A percentile compares a stretch with the other conserved stretches of the same genome.
These are phyloP conservation scores for Xylaria sp. DNA, from an alignment of 2,329 filamentous ascomycete genomes.

Conservation along the genomic window DNA sequence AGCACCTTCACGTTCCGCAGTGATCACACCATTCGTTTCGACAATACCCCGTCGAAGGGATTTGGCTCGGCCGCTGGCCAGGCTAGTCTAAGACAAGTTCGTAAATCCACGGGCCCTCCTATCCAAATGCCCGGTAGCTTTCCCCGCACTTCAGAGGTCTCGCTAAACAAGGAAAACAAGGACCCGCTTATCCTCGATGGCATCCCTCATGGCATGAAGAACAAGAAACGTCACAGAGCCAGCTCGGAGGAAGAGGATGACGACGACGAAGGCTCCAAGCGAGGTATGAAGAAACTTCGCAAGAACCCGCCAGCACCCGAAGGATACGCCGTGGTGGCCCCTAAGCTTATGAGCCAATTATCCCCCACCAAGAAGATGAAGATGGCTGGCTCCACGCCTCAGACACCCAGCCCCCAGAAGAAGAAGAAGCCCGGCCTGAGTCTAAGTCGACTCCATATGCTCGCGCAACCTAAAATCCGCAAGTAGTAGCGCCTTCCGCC, in stretches of 20 bases:
- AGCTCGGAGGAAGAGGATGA: constrained; percentile 67
- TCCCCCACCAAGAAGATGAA: constrained; percentile 54
- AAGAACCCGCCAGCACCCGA: constrained; percentile 62
- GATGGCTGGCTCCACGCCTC: constrained; percentile 32
- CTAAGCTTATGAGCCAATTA: constrained; percentile 54
- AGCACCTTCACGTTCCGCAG: constrained; percentile 74
- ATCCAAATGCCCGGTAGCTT: constrained; percentile 67
- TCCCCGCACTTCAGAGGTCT: constrained; percentile 51
- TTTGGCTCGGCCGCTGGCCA: constrained; percentile 71
- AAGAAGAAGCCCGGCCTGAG: constrained; percentile 66
- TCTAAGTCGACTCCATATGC: constrained; percentile 70
- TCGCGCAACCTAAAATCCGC: constrained; percentile 69
- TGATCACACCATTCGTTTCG: constrained; percentile 72
- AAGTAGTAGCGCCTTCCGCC: constrained; percentile 48
- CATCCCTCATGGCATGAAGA: constrained; percentile 70
- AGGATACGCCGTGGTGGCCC: constrained; percentile 64
- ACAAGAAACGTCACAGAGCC: constrained; percentile 73
- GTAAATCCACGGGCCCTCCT: constrained; percentile 60
- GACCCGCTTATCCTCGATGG: constrained; percentile 51
- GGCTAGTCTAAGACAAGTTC: constrained; percentile 69
- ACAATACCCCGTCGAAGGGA: constrained; percentile 58
- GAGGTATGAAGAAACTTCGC: constrained; percentile 67
- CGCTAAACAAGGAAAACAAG: constrained; percentile 52
- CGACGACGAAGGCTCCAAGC: constrained; percentile 57
- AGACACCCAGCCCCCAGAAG: constrained; percentile 61